Evolutionary conservation across 2,329 filamentous ascomycete species (phyloP).

Genomic region (Chaetomium globosum): DNA sequence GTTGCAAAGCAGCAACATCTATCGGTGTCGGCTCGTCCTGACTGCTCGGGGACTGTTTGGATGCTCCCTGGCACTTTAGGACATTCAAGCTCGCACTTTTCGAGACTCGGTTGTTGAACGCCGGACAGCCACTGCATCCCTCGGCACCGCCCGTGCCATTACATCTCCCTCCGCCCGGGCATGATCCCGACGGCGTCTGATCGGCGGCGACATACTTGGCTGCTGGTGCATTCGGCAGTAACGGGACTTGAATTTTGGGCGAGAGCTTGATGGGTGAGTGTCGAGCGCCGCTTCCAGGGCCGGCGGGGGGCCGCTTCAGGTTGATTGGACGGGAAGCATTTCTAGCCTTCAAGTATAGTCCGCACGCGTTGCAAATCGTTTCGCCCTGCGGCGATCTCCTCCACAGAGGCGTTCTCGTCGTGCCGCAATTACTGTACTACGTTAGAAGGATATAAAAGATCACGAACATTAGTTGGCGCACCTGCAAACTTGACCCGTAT

Average conservation of each 20-base stretch:
- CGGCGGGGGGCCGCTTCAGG: slow-evolving; percentile 72
- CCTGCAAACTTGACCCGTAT: slow-evolving; percentile 72
- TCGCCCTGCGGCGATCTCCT: slow-evolving; percentile 87
- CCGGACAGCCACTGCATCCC: slow-evolving; percentile 92
- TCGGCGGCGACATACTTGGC: slow-evolving; percentile 79
- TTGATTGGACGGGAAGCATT: slow-evolving; percentile 90
- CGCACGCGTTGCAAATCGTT: slow-evolving; percentile 97
- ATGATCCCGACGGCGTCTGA: slow-evolving; percentile 78
- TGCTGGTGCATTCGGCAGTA: slow-evolving; percentile 47
- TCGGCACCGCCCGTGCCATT: slow-evolving; percentile 96
- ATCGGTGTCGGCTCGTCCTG: slow-evolving; percentile 50
- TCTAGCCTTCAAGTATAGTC: slow-evolving; percentile 88
- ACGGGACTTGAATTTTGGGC: slow-evolving; percentile 46
- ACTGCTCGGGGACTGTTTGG: slow-evolving; percentile 35
- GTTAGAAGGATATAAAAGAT: slow-evolving; percentile 34
- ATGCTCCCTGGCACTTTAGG: slow-evolving; percentile 49
- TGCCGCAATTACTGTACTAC: slow-evolving; percentile 79
- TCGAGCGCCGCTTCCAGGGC: slow-evolving; percentile 50
- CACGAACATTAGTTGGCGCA: slow-evolving; percentile 44
- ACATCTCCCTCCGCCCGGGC: slow-evolving; percentile 90
- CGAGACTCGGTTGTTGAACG: slow-evolving; percentile 94
- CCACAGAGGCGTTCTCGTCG: slow-evolving; percentile 92
- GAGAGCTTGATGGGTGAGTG: slow-evolving; percentile 48
- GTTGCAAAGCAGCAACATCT: slow-evolving; percentile 53
- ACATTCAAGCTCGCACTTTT: slow-evolving; percentile 77